Evolutionary conservation across 257 asterid species (phyloP).

Genomic region (Euphrasia confusa): DNA sequence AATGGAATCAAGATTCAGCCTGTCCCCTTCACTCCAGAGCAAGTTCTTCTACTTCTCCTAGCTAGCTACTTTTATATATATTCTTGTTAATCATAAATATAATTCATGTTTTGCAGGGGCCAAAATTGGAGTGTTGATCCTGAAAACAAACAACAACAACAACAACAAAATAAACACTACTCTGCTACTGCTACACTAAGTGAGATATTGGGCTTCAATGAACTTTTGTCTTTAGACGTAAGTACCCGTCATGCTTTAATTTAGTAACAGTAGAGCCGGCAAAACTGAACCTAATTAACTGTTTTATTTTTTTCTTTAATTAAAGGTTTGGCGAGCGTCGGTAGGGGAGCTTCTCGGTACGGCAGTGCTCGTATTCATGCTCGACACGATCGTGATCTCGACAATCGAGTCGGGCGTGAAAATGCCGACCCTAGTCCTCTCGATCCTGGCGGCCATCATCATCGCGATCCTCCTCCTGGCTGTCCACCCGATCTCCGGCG

Average conservation of each 20-base stretch:
- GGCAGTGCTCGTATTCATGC: slow-evolving; percentile 61
- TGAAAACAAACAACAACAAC: neutral
- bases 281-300: no score
- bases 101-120: neutral
- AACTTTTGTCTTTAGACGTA: slow-evolving; percentile 1
- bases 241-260: no score
- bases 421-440: slow-evolving; percentile 51
- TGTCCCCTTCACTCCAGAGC: slow-evolving; percentile 2
- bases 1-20: slow-evolving; percentile 1
- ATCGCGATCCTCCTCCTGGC: slow-evolving; percentile 60
- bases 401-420: slow-evolving; percentile 41
- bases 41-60: neutral
- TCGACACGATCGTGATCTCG: slow-evolving; percentile 64
- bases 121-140: neutral
- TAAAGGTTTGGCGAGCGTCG: slow-evolving; percentile 74
- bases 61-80: neutral
- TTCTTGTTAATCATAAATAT: neutral
- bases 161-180: no score
- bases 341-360: slow-evolving; percentile 67
- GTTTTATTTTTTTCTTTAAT: no score
- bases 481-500: slow-evolving; percentile 73
- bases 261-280: no score
- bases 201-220: neutral
- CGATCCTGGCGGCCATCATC: slow-evolving; percentile 47
- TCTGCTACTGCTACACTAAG: neutral